Evolutionary conservation across 352 stramenopile genomes (phyloP).

Genomic region (Phytophthora niederhauseri): DNA sequence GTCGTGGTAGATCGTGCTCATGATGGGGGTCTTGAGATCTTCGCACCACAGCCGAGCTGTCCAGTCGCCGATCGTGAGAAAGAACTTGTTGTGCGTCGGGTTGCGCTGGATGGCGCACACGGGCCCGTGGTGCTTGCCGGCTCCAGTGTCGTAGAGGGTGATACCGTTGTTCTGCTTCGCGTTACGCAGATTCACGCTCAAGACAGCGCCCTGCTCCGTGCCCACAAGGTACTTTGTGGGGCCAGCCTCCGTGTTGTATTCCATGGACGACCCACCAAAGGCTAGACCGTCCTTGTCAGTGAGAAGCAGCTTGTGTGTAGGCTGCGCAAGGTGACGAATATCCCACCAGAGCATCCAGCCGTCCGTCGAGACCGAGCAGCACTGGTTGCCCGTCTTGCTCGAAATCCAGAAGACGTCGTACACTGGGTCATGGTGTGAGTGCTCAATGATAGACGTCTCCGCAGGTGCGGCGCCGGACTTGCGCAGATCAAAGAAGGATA

Average conservation of each 20-base stretch:
- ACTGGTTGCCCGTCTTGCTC: constrained; percentile 96
- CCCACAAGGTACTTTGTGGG: constrained; percentile 98
- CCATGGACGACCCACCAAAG: constrained; percentile 94
- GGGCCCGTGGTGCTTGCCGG: constrained; percentile 95
- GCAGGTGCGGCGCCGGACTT: constrained; percentile 89
- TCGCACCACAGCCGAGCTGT: constrained; percentile 97
- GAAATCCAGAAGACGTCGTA: constrained; percentile 98
- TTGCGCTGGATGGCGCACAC: constrained; percentile 97
- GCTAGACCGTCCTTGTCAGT: constrained; percentile 82
- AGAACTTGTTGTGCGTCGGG: constrained; percentile 98
- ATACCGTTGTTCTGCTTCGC: constrained; percentile 98
- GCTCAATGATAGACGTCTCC: constrained; percentile 96
- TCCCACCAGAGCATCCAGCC: constrained; percentile 94
- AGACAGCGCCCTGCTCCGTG: constrained; percentile 96
- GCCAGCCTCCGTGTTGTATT: constrained; percentile 97
- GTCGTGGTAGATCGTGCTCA: constrained; percentile 97
- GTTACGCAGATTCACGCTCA: constrained; percentile 96
- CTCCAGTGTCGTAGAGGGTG: constrained; percentile 93
- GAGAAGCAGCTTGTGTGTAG: constrained; percentile 81
- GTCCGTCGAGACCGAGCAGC: constrained; percentile 96
- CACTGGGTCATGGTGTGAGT: constrained; percentile 97
- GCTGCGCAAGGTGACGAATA: constrained; percentile 87
- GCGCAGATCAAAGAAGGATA: constrained; percentile 96
- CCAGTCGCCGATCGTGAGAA: constrained; percentile 98
- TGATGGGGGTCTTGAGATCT: constrained; percentile 97